Evolutionary conservation across 192 early-diverging fungal genomes (phyloP).

Genomic region (Coemansia furcata): DNA sequence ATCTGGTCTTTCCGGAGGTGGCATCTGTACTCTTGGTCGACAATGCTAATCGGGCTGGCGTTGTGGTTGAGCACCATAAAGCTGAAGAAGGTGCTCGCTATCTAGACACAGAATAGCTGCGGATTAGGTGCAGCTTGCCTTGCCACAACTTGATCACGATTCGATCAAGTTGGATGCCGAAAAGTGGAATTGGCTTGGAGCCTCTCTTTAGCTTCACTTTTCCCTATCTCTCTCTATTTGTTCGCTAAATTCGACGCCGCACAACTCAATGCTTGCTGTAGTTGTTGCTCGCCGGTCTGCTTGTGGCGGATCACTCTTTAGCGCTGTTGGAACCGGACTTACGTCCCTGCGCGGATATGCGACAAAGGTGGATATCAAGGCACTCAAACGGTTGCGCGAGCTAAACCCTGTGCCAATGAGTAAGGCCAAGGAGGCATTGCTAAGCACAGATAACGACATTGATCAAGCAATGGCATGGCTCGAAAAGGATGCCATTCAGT

Average conservation of each 20-base stretch:
- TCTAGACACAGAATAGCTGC: not conserved
- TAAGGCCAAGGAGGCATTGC: slow-evolving; percentile 86
- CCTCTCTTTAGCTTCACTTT: not conserved
- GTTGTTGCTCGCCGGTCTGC: not conserved
- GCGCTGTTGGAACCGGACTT: not conserved
- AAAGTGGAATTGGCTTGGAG: no score
- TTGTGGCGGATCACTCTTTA: not conserved
- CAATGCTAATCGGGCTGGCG: no score
- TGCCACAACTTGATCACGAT: not conserved
- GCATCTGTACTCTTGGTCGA: no score
- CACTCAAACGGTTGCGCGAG: slow-evolving; percentile 73
- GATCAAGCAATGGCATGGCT: slow-evolving; percentile 80
- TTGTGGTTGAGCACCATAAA: not conserved
- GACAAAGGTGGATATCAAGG: slow-evolving; percentile 56
- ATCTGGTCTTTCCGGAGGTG: not conserved
- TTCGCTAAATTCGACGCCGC: not conserved
- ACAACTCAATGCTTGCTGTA: not conserved
- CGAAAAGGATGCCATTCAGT: slow-evolving; percentile 63
- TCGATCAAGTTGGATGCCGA: not conserved
- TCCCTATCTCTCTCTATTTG: not conserved
- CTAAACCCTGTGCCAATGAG: slow-evolving; percentile 74
- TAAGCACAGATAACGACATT: slow-evolving; percentile 68
- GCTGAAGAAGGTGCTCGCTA: not conserved
- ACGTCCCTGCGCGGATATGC: slow-evolving; percentile 20
- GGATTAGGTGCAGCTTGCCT: not conserved